Percentiles rank a stretch among this genome's conserved stretches.
phyloP scores from a whole-genome alignment of 805 yeast species.

The Candida tammaniensis region DNA sequence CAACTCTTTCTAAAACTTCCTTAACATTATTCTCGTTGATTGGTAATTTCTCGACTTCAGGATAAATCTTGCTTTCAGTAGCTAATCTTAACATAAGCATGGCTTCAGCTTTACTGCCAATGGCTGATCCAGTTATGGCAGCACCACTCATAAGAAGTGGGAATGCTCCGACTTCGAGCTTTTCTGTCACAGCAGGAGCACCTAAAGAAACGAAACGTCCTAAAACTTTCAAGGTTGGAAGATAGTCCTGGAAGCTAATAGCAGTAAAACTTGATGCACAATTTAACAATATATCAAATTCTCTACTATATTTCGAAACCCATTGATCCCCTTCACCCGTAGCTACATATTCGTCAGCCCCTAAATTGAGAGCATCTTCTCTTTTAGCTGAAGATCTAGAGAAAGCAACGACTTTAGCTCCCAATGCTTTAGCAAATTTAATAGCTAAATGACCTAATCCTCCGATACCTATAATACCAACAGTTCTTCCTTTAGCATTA shows the following conservation, averaged over 20 bases:
- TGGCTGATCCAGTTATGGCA: slow-evolving; percentile 25
- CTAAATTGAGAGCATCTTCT: slow-evolving; percentile 28
- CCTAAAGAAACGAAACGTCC: slow-evolving; percentile 26
- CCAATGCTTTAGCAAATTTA: slow-evolving; percentile 58
- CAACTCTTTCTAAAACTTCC: slow-evolving; percentile 31
- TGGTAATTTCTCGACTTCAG: slow-evolving; percentile 36
- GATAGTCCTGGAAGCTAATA: slow-evolving; percentile 47
- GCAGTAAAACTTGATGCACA: slow-evolving; percentile 51
- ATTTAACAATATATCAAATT: slow-evolving; percentile 51
- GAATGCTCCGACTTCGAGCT: slow-evolving; percentile 19
- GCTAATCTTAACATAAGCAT: slow-evolving; percentile 35
- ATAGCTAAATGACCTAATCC: slow-evolving; percentile 67
- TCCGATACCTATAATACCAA: slow-evolving; percentile 64
- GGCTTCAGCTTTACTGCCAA: slow-evolving; percentile 36
- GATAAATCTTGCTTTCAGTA: slow-evolving; percentile 31
- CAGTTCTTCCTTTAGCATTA: slow-evolving; percentile 32
- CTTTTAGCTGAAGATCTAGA: slow-evolving; percentile 29
- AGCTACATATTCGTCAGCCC: slow-evolving; percentile 43
- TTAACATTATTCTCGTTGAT: slow-evolving; percentile 29
- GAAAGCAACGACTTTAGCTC: slow-evolving; percentile 57
- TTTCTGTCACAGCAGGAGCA: slow-evolving; percentile 23
- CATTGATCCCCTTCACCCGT: slow-evolving; percentile 49
- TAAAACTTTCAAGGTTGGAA: slow-evolving; percentile 25
- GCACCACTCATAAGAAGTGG: slow-evolving; percentile 23
- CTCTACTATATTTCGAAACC: slow-evolving; percentile 24